These are phyloP conservation scores for Sanghuangporus weigelae DNA, from an alignment of 1,284 basidiomycete genomes.

Conservation along the genomic window DNA sequence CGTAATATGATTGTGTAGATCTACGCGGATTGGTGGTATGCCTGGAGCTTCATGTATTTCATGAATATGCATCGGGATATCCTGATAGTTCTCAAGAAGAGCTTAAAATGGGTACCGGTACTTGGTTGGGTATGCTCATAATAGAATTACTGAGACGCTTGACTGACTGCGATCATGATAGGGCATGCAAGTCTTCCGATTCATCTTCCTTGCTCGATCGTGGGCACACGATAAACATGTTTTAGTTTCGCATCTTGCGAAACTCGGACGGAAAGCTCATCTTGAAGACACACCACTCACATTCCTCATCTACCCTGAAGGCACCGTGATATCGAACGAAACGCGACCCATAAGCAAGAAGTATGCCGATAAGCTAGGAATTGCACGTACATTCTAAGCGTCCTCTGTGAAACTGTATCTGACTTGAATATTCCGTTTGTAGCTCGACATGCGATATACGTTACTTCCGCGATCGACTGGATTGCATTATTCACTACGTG, in stretches of 20 bases:
- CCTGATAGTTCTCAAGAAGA: conserved; percentile 87
- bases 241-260: conserved; percentile 54
- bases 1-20: conserved; percentile 41
- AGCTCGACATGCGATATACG: conserved; percentile 77
- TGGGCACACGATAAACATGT: conserved; percentile 78
- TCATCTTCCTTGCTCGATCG: conserved; percentile 84
- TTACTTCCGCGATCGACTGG: conserved; percentile 91
- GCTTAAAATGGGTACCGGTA: conserved; percentile 82
- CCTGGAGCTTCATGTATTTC: conserved; percentile 84
- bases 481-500: conserved; percentile 78
- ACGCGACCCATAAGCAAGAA: conserved; percentile 81
- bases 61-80: conserved; percentile 68
- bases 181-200: conserved; percentile 90
- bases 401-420: neutral
- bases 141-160: neutral
- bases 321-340: conserved; percentile 80
- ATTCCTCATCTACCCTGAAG: conserved; percentile 89
- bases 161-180: conserved; percentile 24
- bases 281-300: conserved; percentile 67
- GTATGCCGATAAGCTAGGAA: conserved; percentile 77
- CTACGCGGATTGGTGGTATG: conserved; percentile 90
- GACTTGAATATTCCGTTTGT: conserved; percentile 1
- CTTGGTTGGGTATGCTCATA: conserved; percentile 74
- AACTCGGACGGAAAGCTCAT: conserved; percentile 54
- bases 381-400: conserved; percentile 47